Evolutionary conservation across 495 filamentous ascomycete genomes (phyloP), one percentile per base, ranked within the genome.

Genomic region (Penicillium coprophilum): DNA sequence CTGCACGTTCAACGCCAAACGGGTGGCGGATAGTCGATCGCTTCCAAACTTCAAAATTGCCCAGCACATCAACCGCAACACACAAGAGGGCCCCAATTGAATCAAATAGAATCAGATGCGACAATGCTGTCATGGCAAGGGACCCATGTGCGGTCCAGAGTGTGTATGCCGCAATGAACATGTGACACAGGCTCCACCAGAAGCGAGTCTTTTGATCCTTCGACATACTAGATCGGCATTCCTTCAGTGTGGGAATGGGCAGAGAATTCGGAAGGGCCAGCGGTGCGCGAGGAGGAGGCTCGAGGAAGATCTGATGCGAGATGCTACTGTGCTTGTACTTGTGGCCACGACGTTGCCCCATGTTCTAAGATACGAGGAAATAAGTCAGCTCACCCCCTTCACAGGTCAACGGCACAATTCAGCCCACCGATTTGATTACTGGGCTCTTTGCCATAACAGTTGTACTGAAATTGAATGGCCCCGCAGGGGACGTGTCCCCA

Each of bases 261-360:
- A 98, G 82, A 15, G 92, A 93, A 48, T 93, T 90, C n/a, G 94
- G 94, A 0, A 98, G 81, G 12, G 89, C 87, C 23, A 97, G 82
- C 1, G 94, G 94, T 2, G 92, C 88, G 34, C 92, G 82, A 4
- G 87, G 88, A 2, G 90, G 85, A n/a, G 94, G 94, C 68, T 96
- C 91, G 62, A 95, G 88, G 77, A 98, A 96, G 68, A 98, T 92
- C 70, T 96, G 91, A 69, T 97, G 93, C 20, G 90, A 96, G 48
- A 98, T 90, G 64, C 89, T 94, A 68, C 89, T 93, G 77, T 97
- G 94, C 61, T 96, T 96, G 81, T 97, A 98, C 67, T 94, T 92
- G 77, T 98, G 94, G 28, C 94, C 94, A 51, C 92, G 87, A 53
- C 94, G 85, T 71, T 96, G 91, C 59, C 93, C 94, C 63, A 97